A percentile compares a stretch with the other conserved stretches of the same genome.
phyloP scores from a whole-genome alignment of 495 filamentous ascomycete species.

The Bombardia bombarda region DNA sequence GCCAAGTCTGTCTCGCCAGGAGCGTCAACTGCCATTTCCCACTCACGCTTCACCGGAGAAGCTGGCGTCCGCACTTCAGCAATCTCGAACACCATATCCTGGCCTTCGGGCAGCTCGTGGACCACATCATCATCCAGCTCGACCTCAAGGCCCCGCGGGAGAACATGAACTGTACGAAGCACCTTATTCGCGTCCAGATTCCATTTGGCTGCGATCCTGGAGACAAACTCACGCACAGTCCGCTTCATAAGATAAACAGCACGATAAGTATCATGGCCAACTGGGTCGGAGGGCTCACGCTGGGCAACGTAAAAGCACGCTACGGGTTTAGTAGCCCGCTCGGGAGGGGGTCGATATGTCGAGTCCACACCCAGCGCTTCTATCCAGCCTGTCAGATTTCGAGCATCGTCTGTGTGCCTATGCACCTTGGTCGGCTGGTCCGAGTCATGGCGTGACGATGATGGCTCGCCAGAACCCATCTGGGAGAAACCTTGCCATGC shows the following conservation, averaged over 20 bases:
- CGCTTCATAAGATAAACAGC: conserved; percentile 81
- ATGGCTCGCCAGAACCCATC: conserved; percentile 15
- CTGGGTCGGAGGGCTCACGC: conserved; percentile 39
- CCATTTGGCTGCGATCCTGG: conserved; percentile 65
- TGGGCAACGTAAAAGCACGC: conserved; percentile 85
- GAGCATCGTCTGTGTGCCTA: conserved; percentile 38
- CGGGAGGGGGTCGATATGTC: conserved; percentile 71
- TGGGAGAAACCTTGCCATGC: conserved; percentile 43
- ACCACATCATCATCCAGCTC: conserved; percentile 89
- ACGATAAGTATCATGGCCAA: conserved; percentile 61
- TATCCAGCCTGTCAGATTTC: conserved; percentile 68
- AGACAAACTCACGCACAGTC: conserved; percentile 61
- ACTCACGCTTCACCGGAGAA: conserved; percentile 36
- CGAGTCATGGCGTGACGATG: conserved; percentile 33
- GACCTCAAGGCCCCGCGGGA: conserved; percentile 65
- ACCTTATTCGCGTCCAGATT: conserved; percentile 65
- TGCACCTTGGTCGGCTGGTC: conserved; percentile 46
- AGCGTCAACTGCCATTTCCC: conserved; percentile 44
- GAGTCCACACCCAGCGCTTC: conserved; percentile 87
- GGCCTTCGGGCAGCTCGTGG: conserved; percentile 76
- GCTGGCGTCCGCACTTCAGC: conserved; percentile 21
- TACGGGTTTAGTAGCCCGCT: conserved; percentile 60
- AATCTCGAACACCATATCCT: conserved; percentile 67
- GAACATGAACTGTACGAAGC: conserved; percentile 60
- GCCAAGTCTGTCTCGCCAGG: conserved; percentile 30